These are phyloP conservation scores for Fusarium torulosum DNA, from an alignment of 2,329 filamentous ascomycete genomes.

Conservation along the genomic window DNA sequence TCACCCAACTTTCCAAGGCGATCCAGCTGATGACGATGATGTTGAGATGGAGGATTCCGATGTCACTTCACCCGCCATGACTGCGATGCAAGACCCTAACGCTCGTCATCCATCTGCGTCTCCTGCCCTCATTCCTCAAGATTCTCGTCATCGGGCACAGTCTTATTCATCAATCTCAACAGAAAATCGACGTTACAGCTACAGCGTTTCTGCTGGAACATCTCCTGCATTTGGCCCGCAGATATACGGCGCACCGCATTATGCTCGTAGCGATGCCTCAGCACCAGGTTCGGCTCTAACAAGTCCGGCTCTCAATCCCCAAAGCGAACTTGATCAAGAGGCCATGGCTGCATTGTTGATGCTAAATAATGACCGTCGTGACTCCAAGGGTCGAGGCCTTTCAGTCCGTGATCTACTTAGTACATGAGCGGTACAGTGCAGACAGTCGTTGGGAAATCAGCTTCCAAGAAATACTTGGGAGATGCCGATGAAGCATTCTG, in stretches of 20 bases:
- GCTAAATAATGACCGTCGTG: slow-evolving; percentile 83
- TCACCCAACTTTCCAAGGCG: slow-evolving; percentile 57
- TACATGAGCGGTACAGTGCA: slow-evolving; percentile 54
- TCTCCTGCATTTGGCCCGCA: slow-evolving; percentile 71
- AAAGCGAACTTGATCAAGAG: slow-evolving; percentile 75
- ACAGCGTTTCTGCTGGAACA: slow-evolving; percentile 61
- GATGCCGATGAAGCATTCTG: not conserved
- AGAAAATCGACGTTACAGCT: slow-evolving; percentile 64
- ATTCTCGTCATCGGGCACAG: slow-evolving; percentile 59
- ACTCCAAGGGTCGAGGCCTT: slow-evolving; percentile 61
- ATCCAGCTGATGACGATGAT: slow-evolving; percentile 55
- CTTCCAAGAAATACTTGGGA: not conserved
- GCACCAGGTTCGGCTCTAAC: slow-evolving; percentile 66
- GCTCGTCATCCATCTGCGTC: slow-evolving; percentile 64
- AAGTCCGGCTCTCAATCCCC: slow-evolving; percentile 68
- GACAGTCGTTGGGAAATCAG: not conserved
- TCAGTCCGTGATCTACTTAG: slow-evolving; percentile 68
- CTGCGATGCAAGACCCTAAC: slow-evolving; percentile 49
- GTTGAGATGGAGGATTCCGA: slow-evolving; percentile 73
- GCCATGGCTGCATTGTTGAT: slow-evolving; percentile 89
- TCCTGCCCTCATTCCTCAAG: slow-evolving; percentile 63
- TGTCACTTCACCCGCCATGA: slow-evolving; percentile 62
- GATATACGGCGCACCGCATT: slow-evolving; percentile 50
- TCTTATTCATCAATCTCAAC: slow-evolving; percentile 68
- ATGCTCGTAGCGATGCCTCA: slow-evolving; percentile 58